These are phyloP conservation scores for Pleurotus salmoneostramineus DNA, from an alignment of 768 basidiomycete genomes.

Conservation along the genomic window DNA sequence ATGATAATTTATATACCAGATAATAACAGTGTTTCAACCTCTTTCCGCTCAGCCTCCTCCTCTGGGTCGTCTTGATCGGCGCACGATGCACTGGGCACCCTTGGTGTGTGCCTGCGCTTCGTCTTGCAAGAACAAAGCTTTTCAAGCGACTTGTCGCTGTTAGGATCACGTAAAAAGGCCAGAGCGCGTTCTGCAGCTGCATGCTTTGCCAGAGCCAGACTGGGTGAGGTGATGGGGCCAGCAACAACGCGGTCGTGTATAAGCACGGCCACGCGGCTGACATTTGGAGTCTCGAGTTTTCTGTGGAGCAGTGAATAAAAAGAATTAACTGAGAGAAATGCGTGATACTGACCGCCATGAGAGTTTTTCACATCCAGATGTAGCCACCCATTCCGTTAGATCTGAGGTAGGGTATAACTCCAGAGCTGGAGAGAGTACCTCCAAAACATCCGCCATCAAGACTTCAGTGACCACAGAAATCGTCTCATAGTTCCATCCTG, in stretches of 20 bases:
- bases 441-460: constrained; percentile 67
- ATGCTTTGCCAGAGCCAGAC: constrained; percentile 59
- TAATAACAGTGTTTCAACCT: constrained; percentile 7
- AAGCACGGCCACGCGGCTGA: constrained; percentile 49
- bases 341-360: constrained; percentile 23
- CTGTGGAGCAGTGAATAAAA: constrained; percentile 8
- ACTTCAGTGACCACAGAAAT: constrained; percentile 56
- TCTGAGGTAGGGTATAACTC: constrained; percentile 71
- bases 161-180: constrained; percentile 42
- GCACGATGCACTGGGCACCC: constrained; percentile 14
- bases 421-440: constrained; percentile 52
- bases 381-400: constrained; percentile 63
- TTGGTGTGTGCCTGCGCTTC: background rate
- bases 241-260: constrained; percentile 55
- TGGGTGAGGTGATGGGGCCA: constrained; percentile 59
- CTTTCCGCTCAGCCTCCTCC: constrained; percentile 4
- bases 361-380: constrained; percentile 47
- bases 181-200: constrained; percentile 63
- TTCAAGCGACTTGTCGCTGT: constrained; percentile 39
- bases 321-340: background rate
- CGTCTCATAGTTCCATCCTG: constrained; percentile 68
- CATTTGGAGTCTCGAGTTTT: constrained; percentile 17
- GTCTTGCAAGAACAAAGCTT: constrained; percentile 32
- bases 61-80: constrained; percentile 11
- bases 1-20: background rate